Conservation (phyloP, 2,329 filamentous ascomycete species). For the Podosphaera fusca region DNA sequence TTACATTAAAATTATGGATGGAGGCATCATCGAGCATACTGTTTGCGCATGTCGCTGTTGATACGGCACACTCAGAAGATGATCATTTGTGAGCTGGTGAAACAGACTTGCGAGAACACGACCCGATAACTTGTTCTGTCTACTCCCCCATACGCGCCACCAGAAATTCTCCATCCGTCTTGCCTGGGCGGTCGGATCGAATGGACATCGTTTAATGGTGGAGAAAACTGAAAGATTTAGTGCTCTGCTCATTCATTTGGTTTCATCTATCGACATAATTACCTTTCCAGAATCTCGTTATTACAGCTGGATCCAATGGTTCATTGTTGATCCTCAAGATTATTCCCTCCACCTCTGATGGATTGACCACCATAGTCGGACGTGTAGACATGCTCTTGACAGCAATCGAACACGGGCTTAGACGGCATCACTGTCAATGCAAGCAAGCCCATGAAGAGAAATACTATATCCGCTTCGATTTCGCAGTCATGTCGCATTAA, state of each 20-base stretch:
- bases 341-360: conserved; percentile 26
- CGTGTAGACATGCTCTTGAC: conserved; percentile 20
- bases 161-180: conserved; percentile 40
- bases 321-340: conserved; percentile 25
- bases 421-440: conserved; percentile 14
- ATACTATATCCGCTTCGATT: conserved; percentile 9
- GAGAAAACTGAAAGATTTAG: conserved; percentile 28
- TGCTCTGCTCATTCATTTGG: conserved; percentile 2
- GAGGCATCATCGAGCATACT: conserved; percentile 18
- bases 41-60: conserved; percentile 15
- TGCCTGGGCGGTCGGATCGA: conserved; percentile 30
- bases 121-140: conserved; percentile 24
- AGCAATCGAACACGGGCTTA: conserved; percentile 4
- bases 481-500: not conserved
- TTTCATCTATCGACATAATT: conserved; percentile 1
- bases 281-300: conserved; percentile 35
- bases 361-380: conserved; percentile 33
- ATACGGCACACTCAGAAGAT: conserved; percentile 29
- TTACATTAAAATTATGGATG: conserved; percentile 4
- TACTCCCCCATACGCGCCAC: conserved; percentile 41
- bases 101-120: conserved; percentile 30
- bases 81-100: conserved; percentile 32
- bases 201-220: conserved; percentile 31
- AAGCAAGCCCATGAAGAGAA: conserved; percentile 15
- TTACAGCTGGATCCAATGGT: conserved; percentile 24